phyloP scores from a whole-genome alignment of 2,329 filamentous ascomycete genomes.

The Cordyceps pruinosa region DNA sequence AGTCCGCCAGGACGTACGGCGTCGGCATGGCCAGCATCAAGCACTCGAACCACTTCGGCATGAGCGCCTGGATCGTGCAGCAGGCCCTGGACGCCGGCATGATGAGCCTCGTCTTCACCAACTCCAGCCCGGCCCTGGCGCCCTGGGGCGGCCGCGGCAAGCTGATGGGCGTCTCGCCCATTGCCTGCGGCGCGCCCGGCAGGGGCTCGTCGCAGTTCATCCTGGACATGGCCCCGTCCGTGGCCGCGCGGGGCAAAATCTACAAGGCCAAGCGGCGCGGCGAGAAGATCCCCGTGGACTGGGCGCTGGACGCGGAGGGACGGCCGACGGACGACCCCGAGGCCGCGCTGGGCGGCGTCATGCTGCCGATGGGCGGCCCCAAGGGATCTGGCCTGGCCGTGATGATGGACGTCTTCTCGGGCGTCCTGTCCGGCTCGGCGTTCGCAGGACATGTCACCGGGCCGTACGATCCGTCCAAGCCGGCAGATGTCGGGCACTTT shows the following conservation, averaged over 20 bases:
- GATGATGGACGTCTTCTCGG: conserved; percentile 88
- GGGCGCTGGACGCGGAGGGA: conserved; percentile 69
- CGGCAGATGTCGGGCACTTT: conserved; percentile 69
- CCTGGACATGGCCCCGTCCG: conserved; percentile 65
- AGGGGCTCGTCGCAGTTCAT: conserved; percentile 53
- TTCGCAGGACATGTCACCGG: conserved; percentile 72
- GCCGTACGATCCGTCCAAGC: conserved; percentile 65
- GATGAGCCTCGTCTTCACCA: conserved; percentile 66
- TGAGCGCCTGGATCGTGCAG: conserved; percentile 74
- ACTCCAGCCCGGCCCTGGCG: conserved; percentile 65
- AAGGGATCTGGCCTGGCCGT: conserved; percentile 72
- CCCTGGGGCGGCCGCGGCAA: conserved; percentile 62
- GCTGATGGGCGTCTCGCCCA: conserved; percentile 66
- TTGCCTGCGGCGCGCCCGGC: conserved; percentile 69
- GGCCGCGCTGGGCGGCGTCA: conserved; percentile 65
- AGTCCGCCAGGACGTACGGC: conserved; percentile 56
- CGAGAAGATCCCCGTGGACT: conserved; percentile 63
- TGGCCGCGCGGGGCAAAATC: conserved; percentile 66
- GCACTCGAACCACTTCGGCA: conserved; percentile 77
- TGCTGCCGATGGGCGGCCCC: conserved; percentile 80
- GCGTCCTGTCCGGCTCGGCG: conserved; percentile 67
- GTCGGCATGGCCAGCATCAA: conserved; percentile 69
- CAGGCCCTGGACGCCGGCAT: conserved; percentile 66
- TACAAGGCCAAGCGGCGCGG: conserved; percentile 62
- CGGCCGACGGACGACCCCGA: conserved; percentile 63